A percentile compares a stretch with the other conserved stretches of the same genome.
Conservation (phyloP, 345 rosid species). For the Dimocarpus longan region DNA sequence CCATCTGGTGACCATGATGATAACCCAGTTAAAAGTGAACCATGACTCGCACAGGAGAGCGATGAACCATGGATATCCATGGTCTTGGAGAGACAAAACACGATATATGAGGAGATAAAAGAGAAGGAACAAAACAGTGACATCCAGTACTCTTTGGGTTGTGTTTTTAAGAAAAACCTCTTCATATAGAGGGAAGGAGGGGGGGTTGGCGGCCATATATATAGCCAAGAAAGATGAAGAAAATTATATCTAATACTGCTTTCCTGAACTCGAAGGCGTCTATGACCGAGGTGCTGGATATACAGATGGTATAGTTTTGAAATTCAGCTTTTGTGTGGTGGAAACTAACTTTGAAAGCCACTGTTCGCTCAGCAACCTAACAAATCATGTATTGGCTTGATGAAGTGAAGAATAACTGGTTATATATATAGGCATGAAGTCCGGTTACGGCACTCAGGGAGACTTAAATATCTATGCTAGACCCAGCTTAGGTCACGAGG, state of each 20-base stretch:
- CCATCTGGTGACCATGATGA: constrained; percentile 54
- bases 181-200: constrained; percentile 33
- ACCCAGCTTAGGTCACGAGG: too few relatives aligned
- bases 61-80: constrained; percentile 55
- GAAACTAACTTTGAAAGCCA: too few relatives aligned
- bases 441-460: too few relatives aligned
- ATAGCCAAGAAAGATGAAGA: not conserved
- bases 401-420: too few relatives aligned
- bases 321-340: too few relatives aligned
- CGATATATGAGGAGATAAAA: constrained; percentile 44
- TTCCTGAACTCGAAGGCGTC: not conserved
- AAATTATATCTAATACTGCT: not conserved
- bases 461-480: too few relatives aligned
- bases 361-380: too few relatives aligned
- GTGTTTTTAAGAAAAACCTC: constrained; percentile 28
- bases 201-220: not conserved
- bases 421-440: too few relatives aligned
- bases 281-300: not conserved
- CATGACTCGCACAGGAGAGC: constrained; percentile 65
- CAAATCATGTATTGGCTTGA: too few relatives aligned
- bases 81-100: constrained; percentile 26
- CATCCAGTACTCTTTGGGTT: constrained; percentile 36
- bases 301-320: too few relatives aligned
- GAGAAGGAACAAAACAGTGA: constrained; percentile 36
- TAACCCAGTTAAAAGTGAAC: constrained; percentile 57